Evolutionary conservation across 1,139 yeast genomes (phyloP).

Genomic region (Yamadazyma diddensiae): DNA sequence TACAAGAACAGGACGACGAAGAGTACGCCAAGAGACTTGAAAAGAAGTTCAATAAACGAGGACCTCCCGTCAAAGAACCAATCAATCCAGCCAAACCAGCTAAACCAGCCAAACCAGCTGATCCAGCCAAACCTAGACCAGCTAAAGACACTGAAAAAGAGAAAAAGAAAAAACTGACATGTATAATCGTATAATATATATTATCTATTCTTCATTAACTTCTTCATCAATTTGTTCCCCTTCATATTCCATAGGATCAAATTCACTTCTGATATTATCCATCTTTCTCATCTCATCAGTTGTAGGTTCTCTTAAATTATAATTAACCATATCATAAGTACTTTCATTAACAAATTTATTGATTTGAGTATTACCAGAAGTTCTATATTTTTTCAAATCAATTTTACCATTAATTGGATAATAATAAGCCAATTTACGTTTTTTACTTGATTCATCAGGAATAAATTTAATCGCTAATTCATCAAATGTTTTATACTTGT

Average conservation of each 20-base stretch:
- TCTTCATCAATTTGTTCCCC: conserved; percentile 48
- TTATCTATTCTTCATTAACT: conserved; percentile 19
- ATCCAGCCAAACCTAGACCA: neutral
- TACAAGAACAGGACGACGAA: conserved; percentile 66
- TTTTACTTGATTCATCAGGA: conserved; percentile 40
- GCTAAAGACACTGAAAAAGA: conserved; percentile 3
- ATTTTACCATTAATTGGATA: conserved; percentile 77
- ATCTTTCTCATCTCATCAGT: conserved; percentile 65
- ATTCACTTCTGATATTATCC: conserved; percentile 66
- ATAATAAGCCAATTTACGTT: conserved; percentile 63
- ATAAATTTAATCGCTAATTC: conserved; percentile 44
- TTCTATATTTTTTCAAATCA: conserved; percentile 81
- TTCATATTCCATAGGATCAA: conserved; percentile 72
- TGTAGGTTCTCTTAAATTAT: conserved; percentile 69
- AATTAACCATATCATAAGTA: conserved; percentile 54
- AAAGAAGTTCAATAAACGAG: conserved; percentile 9
- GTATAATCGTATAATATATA: conserved; percentile 20
- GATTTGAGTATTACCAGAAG: conserved; percentile 43
- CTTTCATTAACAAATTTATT: conserved; percentile 50
- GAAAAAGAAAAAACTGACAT: conserved; percentile 16
- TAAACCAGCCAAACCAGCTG: neutral
- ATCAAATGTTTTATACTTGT: conserved; percentile 45
- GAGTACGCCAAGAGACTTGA: conserved; percentile 50
- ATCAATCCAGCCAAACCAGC: neutral
- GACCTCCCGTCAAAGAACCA: conserved; percentile 14